Evolutionary conservation across 805 yeast genomes (phyloP), one percentile per base, ranked within the genome.

Genomic region (Saccharomycopsis vini): DNA sequence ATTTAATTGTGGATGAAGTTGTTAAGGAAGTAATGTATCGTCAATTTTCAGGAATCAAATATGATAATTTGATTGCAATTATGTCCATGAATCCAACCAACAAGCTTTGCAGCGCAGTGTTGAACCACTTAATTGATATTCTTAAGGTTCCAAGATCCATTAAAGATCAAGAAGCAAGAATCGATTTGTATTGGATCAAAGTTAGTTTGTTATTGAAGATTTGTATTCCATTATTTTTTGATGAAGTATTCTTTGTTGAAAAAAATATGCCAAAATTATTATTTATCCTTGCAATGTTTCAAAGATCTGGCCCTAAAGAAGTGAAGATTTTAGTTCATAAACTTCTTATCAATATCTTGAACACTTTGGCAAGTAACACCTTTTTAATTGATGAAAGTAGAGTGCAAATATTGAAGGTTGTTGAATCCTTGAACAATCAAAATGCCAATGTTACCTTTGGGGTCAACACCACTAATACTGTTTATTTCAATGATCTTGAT

Each of bases 11-110:
- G 9, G 88, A 83, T 50, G 95, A 85, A 54, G 74, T 83, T 19
- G 74, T 85, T 4, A 73, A 79, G 2, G 80, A 79, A 50, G 81
- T 88, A 1, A 71, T 84, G 51, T 92, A 83, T 51, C 75, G 80
- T 54, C 82, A 81, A 51, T 79, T 86, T n/a, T 86, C 81, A 52
- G 82, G 80, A 3, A 72, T 75, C 31, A 78, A 72, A 39, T 83
- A 86, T 86, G 69, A 71, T 16, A 73, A 71, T 38, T 71, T 79
- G 4, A 69, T 81, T 2, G 69, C 81, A 1, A 68, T 81, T n/a
- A 64, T 86, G 50, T 71, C 81, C 1, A 60, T 75, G 12, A 65
- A 75, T 19, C 88, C 95, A 3, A 78, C 90, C 1, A 66, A 79
- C n/a, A 85, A 79, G 50, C 67, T 84, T 2, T 79, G 87, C 54